Evolutionary conservation across 1,284 basidiomycete species (phyloP), one percentile per base, ranked within the genome.

Genomic region (Tetrapyrgos nigripes): DNA sequence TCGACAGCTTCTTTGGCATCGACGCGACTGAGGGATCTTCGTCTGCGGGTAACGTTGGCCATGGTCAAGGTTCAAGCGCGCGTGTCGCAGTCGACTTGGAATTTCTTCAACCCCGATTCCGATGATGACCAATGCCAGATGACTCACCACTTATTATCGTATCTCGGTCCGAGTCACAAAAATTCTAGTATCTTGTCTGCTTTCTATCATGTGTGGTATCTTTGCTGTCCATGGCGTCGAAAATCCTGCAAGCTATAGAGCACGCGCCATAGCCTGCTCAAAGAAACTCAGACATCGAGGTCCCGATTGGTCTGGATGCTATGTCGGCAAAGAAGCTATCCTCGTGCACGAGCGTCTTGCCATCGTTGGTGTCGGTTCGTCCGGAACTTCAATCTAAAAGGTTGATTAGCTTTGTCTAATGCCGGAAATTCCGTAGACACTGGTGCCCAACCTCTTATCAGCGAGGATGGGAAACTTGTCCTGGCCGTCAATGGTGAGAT

Each of bases 401-500:
- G 24, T 50, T 35, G 37, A 11, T 35, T 45, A 3, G 24, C 19
- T 14, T 40, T 27, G 2, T 28, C 19, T 55, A 23, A 58, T 47
- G 35, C 57, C 47, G 56, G 35, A 31, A 46, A 62, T 29, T 51
- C 53, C 10, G 35, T 64, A 97, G 97, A 98, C 75, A 93, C 96
- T 28, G 97, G 97, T 67, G 97, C 97, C 40, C 97, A 99, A 74
- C 97, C 97, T 23, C 85, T 99, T 56, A 78, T 92, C 64, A 95
- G 91, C 76, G 87, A 92, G 50, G 95, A 98, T 68, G 91, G 90
- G 58, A 93, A 92, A 70, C 75, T 91, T 65, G 85, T 92, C 67
- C 90, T 99, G 56, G 89, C 94, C 60, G 97, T 99, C 73, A 99
- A 99, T 78, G 97, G 97, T 56, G 97, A 99, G 78, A 99, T 99